Evolutionary conservation across 2,329 filamentous ascomycete species (phyloP).

Genomic region (Pyrenochaeta sp.): DNA sequence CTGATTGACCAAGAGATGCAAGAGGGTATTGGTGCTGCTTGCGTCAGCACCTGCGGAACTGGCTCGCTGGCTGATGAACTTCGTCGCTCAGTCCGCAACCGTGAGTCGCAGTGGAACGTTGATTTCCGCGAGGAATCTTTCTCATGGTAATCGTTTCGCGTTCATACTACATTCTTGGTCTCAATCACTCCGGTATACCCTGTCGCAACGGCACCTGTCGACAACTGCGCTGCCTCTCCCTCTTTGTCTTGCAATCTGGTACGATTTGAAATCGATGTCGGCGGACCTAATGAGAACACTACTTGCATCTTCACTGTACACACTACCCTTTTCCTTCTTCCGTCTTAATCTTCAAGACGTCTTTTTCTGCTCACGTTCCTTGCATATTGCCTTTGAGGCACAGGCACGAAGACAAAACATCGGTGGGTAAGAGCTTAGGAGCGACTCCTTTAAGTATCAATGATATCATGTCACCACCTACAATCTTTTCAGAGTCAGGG

Average conservation of each 20-base stretch:
- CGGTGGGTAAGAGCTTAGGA: constrained; percentile 19
- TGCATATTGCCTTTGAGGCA: constrained; percentile 20
- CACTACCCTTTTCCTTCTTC: constrained; percentile 33
- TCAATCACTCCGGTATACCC: constrained; percentile 22
- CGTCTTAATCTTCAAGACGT: constrained; percentile 16
- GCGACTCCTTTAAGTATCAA: constrained; percentile 19
- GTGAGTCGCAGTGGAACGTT: constrained; percentile 70
- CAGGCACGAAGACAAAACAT: constrained; percentile 21
- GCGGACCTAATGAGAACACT: constrained; percentile 19
- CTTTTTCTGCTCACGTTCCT: constrained; percentile 20
- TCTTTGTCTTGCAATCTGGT: constrained; percentile 7
- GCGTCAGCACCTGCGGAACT: constrained; percentile 80
- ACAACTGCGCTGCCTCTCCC: constrained; percentile 14
- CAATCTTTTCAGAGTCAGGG: constrained; percentile 7
- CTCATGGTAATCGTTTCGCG: constrained; percentile 58
- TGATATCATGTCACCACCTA: constrained; percentile 23
- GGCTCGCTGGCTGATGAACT: constrained; percentile 79
- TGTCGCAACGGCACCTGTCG: constrained; percentile 13
- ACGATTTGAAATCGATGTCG: constrained; percentile 10
- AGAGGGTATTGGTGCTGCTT: constrained; percentile 86
- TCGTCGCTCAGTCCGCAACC: constrained; percentile 68
- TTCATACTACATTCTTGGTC: constrained; percentile 7
- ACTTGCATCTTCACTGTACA: constrained; percentile 37
- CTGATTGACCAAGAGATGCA: constrained; percentile 83
- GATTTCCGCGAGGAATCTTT: constrained; percentile 85